Evolutionary conservation across 1,284 basidiomycete species (phyloP), one percentile per base, ranked within the genome.

Genomic region (Cyathus olla): DNA sequence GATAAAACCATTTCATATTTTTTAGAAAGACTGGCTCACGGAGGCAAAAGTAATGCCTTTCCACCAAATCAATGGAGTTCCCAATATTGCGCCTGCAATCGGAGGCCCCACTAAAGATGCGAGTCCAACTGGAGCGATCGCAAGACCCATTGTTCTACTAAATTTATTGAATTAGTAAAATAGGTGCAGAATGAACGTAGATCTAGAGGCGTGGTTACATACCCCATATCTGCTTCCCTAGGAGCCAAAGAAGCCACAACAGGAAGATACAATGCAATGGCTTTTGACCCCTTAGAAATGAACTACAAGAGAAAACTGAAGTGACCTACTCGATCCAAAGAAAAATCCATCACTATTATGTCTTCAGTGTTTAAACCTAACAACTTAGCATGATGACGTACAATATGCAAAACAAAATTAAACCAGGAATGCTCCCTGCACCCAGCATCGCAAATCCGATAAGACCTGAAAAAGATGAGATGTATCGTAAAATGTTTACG

Each of bases 391-490:
- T 8, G 6, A 11, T 17, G 9, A 47, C 66, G 13, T 55, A 66
- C 66, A 71, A 57, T 19, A 73, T 58, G 44, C 65, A 66, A 53
- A 72, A 72, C 3, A 70, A n/a, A 15, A 72, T 67, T 13, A 74
- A 60, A 6, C 71, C 68, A 28, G 58, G 64, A 11, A 69, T 28
- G 27, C 63, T 71, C 11, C 57, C 57, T 42, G 66, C 62, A n/a
- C 66, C 68, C 2, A 74, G 59, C 69, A 72, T 69, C 11, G 66
- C 66, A 44, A 74, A 70, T 13, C 62, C 62, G 17, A 70, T 37
- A 1, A 57, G 44, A 15, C 68, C 71, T 72, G 28, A 9, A 21
- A 40, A 11, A 8, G 8, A 54, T 46, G 40, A n/a, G 8, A 60
- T 27, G 27, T 15, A 19, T 4, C 35, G 19, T 9, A 15, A 15